Percentiles rank a stretch among this genome's conserved stretches.
phyloP scores from a whole-genome alignment of 2,329 filamentous ascomycete genomes.

The Trichoderma polysporum region DNA sequence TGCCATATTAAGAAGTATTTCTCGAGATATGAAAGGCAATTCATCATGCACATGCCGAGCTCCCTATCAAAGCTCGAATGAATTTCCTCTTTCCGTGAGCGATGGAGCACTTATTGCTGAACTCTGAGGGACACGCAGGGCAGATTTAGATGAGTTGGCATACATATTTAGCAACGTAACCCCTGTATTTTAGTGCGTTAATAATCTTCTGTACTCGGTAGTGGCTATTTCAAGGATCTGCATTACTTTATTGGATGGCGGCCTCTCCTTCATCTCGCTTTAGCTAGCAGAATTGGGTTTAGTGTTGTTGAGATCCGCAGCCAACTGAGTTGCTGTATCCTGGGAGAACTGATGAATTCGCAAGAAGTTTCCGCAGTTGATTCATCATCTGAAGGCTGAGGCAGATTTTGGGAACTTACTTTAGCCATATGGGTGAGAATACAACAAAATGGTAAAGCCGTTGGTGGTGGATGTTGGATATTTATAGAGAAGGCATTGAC shows the following conservation, averaged over 20 bases:
- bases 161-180: not conserved
- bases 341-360: not conserved
- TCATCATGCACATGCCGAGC: not conserved
- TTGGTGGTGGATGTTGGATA: not conserved
- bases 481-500: not conserved
- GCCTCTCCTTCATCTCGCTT: conserved; percentile 13
- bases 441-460: not conserved
- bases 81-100: not conserved
- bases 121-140: not conserved
- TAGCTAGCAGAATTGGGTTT: conserved; percentile 3
- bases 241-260: not conserved
- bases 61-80: not conserved
- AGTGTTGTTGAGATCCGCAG: not conserved
- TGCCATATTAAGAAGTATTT: not conserved
- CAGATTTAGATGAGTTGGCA: not conserved
- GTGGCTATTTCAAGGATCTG: not conserved
- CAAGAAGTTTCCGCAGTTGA: not conserved
- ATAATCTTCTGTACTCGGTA: too few species aligned
- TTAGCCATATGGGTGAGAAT: not conserved
- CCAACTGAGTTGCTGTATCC: not conserved
- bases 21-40: not conserved
- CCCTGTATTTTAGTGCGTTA: not conserved
- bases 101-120: not conserved
- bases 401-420: not conserved
- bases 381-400: not conserved